Conservation (phyloP, 169 alveolate species). For the Eimeria nieschulzi region DNA sequence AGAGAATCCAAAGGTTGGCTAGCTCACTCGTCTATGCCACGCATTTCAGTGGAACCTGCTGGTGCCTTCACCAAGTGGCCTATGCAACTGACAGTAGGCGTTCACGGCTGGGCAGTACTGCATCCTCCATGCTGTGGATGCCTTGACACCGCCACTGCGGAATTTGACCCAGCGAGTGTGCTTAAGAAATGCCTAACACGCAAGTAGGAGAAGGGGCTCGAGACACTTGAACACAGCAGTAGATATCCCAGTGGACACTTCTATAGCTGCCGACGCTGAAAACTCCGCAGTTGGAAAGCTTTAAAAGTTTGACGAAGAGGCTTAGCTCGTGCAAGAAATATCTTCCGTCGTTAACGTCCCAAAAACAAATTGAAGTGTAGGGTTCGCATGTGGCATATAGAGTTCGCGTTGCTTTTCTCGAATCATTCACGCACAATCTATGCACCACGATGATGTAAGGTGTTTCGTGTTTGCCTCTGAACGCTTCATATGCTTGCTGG, state of each 20-base stretch:
- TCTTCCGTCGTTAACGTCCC: neutral
- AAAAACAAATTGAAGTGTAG: constrained; percentile 2
- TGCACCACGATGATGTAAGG: constrained; percentile 71
- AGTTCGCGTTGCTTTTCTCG: constrained; percentile 59
- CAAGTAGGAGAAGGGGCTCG: constrained; percentile 39
- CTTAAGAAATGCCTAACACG: constrained; percentile 25
- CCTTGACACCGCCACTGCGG: constrained; percentile 27
- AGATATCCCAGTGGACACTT: neutral
- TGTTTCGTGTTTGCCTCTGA: neutral
- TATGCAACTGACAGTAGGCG: no score
- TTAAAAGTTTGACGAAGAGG: constrained; percentile 60
- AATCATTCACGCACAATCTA: constrained; percentile 19
- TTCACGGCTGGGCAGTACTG: neutral
- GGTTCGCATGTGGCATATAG: constrained; percentile 35
- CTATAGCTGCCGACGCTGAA: neutral
- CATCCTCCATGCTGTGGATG: constrained; percentile 39
- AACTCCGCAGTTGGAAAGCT: constrained; percentile 5
- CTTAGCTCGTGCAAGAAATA: constrained; percentile 37
- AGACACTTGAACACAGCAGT: constrained; percentile 22
- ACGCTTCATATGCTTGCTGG: neutral
- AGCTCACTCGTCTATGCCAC: no score
- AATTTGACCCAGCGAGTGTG: constrained; percentile 23
- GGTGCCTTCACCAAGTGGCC: no score
- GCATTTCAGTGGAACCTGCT: no score
- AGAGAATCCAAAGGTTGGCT: no score